Base-by-base conservation (phyloP, 352 stramenopile genomes). In the Nannochloropsis limnetica region DNA sequence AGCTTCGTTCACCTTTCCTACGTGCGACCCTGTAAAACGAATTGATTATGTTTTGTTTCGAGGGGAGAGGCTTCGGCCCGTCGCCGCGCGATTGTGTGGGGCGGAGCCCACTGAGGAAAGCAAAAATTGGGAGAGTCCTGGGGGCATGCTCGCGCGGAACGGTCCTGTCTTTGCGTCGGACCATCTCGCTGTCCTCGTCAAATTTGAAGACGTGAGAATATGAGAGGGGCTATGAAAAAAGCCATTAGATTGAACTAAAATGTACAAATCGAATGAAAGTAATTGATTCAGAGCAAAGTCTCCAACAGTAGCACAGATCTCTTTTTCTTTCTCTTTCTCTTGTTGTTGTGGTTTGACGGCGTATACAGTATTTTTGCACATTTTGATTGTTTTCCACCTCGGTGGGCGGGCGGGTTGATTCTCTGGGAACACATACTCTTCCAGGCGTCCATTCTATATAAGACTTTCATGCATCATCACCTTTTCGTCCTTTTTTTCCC, bases 21-120 rank as follows among this genome's bases (percentile, higher is more conserved):
- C 61, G 8, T 74, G 61, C 61, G 25, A 74, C 25, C 61, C 61
- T 74, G 61, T 74, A 29, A 74, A 74, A 22, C 15, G 61, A 74
- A 74, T 74, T 23, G 61, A 74, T 20, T 74, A 74, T 22, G n/a
- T 74, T 31, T 27, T 74, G 61, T 74, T 74, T 22, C 61, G 61
- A 74, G n/a, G 61, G 8, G 22, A 74, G 11, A 49, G 37, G 11
- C 25, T 74, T 25, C 61, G 61, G 61, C 61, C 61, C n/a, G 15
- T 74, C 11, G 25, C 3, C 11, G 61, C n/a, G 61, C 61, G 25
- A 15, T 29, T 74, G 11, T 22, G n/a, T 74, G 61, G 61, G 61
- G 61, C 61, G 11, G 61, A 22, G 25, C 61, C 61, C 0, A 74
- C n/a, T 8, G 61, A 74, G 25, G 61, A 29, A 11, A 29, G 61